A percentile compares a stretch with the other conserved stretches of the same genome.
phyloP scores from a whole-genome alignment of 139 green algal species.

The Mesostigma viride region DNA sequence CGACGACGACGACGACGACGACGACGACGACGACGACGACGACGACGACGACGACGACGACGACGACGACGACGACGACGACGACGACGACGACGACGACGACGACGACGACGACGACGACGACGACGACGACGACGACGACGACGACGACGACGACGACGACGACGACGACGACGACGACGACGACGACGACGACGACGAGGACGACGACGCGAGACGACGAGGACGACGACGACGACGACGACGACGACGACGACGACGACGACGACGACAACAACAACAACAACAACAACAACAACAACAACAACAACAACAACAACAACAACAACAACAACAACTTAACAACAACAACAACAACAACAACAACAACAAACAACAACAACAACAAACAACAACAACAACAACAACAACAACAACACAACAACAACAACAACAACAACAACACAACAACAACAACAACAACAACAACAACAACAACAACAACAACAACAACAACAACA shows the following conservation, averaged over 20 bases:
- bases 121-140: not conserved
- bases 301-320: no score
- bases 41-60: constrained; percentile 1
- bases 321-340: no score
- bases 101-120: not conserved
- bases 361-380: no score
- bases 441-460: no score
- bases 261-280: no score
- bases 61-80: not conserved
- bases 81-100: not conserved
- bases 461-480: no score
- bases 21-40: constrained; percentile 1
- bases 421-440: no score
- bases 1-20: not conserved
- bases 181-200: not conserved
- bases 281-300: no score
- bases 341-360: no score
- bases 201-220: not conserved
- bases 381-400: no score
- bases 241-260: not conserved
- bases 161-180: not conserved
- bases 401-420: no score
- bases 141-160: not conserved
- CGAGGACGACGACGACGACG: not conserved
- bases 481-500: no score